phyloP scores from a whole-genome alignment of 169 alveolate genomes.

The Plasmodium vivax region DNA sequence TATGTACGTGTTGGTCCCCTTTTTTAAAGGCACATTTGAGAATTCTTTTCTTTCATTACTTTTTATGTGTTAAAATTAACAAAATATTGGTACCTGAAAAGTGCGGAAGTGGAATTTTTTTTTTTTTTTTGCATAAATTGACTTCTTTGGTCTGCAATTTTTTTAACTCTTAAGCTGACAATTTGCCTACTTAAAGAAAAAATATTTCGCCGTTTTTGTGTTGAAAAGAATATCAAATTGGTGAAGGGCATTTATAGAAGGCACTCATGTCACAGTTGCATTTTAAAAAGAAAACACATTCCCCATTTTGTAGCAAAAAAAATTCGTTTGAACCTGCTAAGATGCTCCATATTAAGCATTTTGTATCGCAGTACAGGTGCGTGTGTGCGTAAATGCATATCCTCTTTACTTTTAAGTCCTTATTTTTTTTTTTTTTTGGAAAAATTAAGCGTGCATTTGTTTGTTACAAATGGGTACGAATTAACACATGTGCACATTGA shows the following conservation, averaged over 20 bases:
- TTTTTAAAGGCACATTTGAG: not conserved
- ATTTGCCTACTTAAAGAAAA: not conserved
- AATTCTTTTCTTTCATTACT: not conserved
- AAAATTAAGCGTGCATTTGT: not conserved
- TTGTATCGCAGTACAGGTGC: not conserved
- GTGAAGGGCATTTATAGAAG: not conserved
- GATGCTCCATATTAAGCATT: not conserved
- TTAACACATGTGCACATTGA: not conserved
- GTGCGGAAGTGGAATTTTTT: not conserved
- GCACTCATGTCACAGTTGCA: not conserved
- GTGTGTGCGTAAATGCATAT: not conserved
- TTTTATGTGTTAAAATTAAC: not conserved
- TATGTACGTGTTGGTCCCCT: not conserved
- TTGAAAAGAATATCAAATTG: not conserved
- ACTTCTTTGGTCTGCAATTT: not conserved
- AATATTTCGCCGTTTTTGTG: not conserved
- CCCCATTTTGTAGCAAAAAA: not conserved
- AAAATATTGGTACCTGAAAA: not conserved
- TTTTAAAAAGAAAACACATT: not conserved
- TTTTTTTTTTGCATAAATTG: not conserved
- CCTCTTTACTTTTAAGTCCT: not conserved
- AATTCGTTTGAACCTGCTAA: not conserved
- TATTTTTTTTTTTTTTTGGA: not conserved
- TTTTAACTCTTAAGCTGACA: not conserved
- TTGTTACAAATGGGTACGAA: not conserved